These are phyloP conservation scores for Coemansia sp. DNA, from an alignment of 192 early-diverging fungal species.

Conservation along the genomic window DNA sequence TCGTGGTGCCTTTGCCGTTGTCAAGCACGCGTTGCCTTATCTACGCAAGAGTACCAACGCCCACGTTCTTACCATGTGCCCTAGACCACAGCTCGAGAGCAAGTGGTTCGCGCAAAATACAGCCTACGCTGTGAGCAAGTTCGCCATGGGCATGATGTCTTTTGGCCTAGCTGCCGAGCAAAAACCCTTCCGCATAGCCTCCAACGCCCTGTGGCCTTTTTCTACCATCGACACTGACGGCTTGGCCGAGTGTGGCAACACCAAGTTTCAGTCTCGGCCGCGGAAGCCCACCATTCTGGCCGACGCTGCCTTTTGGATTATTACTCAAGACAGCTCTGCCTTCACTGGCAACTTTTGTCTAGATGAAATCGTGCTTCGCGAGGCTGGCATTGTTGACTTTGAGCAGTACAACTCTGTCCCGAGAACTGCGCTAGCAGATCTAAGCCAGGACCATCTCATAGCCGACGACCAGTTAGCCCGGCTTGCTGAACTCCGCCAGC, in stretches of 20 bases:
- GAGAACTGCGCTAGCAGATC: constrained; percentile 26
- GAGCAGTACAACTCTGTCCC: constrained; percentile 30
- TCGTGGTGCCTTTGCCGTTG: constrained; percentile 69
- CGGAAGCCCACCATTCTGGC: constrained; percentile 68
- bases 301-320: constrained; percentile 69
- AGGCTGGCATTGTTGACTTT: constrained; percentile 68
- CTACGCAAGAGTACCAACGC: constrained; percentile 70
- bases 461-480: constrained; percentile 26
- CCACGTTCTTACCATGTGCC: constrained; percentile 73
- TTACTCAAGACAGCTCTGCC: constrained; percentile 57
- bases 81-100: constrained; percentile 64
- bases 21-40: constrained; percentile 68
- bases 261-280: constrained; percentile 33
- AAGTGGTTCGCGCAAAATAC: constrained; percentile 66
- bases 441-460: constrained; percentile 46
- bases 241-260: constrained; percentile 52
- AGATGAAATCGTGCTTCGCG: constrained; percentile 72
- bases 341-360: constrained; percentile 72
- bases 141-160: constrained; percentile 70
- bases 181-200: constrained; percentile 63
- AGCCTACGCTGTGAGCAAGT: constrained; percentile 64
- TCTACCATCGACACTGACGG: constrained; percentile 73
- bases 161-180: constrained; percentile 75
- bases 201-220: constrained; percentile 73
- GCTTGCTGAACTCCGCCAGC: constrained; percentile 25